phyloP scores from a whole-genome alignment of 805 yeast genomes.

The Naumovozyma dairenensis region DNA sequence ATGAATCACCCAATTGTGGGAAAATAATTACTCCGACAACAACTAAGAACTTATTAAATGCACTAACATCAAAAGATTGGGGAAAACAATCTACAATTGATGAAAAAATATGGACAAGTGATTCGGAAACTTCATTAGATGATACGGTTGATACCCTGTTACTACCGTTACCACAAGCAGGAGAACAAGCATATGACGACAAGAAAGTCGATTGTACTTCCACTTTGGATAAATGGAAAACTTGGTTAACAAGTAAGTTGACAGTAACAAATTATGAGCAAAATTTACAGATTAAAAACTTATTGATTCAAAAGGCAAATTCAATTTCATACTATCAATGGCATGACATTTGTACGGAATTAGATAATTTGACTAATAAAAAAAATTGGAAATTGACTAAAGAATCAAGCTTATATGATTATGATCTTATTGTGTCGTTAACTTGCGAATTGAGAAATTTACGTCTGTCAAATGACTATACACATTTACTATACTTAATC shows the following conservation, averaged over 20 bases:
- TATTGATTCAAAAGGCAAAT: conserved; percentile 36
- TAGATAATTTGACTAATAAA: conserved; percentile 58
- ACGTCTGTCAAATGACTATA: conserved; percentile 46
- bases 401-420: conserved; percentile 65
- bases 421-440: conserved; percentile 43
- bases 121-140: no score
- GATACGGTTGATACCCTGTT: neutral
- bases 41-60: neutral
- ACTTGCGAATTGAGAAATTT: conserved; percentile 51
- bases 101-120: no score
- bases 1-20: neutral
- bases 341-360: conserved; percentile 49
- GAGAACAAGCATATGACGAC: neutral
- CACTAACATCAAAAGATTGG: neutral
- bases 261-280: conserved; percentile 17
- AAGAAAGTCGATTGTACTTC: neutral
- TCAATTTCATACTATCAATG: conserved; percentile 53
- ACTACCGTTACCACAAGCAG: neutral
- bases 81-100: neutral
- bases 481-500: conserved; percentile 57
- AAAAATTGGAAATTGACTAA: conserved; percentile 62
- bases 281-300: conserved; percentile 29
- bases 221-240: neutral
- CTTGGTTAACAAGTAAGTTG: neutral
- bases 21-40: neutral